Base-by-base conservation (phyloP, 345 rosid genomes). In the Rhizophora mangle region DNA sequence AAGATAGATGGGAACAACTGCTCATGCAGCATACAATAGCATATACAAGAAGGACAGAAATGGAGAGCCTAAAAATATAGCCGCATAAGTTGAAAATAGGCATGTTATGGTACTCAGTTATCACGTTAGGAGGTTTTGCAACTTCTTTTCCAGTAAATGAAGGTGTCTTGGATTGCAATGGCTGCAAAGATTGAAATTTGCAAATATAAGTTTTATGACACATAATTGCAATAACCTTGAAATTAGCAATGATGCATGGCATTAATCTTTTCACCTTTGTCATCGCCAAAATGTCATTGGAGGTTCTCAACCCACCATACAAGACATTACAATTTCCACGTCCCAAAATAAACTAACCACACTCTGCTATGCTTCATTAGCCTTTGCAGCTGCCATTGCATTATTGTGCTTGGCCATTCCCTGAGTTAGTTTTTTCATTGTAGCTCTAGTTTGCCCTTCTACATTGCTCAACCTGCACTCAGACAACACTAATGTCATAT, bases 111-210 rank as follows among this genome's bases (percentile, higher is more conserved):
- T 82, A 95, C 99, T 97, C 96, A n/a, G 87, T 66, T 47, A 68
- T 61, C 11, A 85, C 62, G 29, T 84, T 78, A 63, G 89, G 73
- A 46, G 93, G 76, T 81, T 87, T 92, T 60, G 73, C 53, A 60
- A 83, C 89, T 83, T 92, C 99, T 80, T 90, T 96, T 69, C 97
- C 97, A 60, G 87, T 92, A 79, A 92, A 95, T n/a, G 91, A 68
- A 53, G 99, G 97, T 15, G 86, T 80, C 76, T 92, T 92, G 29
- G 85, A 82, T 84, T 95, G 97, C 72, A 92, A 73, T 24, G 91
- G 92, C 97, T 95, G 82, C 69, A 65, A 65, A 81, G 32, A 54
- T 60, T 30, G 62, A 69, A 77, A 63, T 16, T 62, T 26, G n/a
- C 6, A 43, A 70, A 53, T 13, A 36, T 76, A 54, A 80, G 53